A percentile compares a stretch with the other conserved stretches of the same genome.
phyloP scores from a whole-genome alignment of 2,329 filamentous ascomycete genomes.

The Furcasterigmium sp. region DNA sequence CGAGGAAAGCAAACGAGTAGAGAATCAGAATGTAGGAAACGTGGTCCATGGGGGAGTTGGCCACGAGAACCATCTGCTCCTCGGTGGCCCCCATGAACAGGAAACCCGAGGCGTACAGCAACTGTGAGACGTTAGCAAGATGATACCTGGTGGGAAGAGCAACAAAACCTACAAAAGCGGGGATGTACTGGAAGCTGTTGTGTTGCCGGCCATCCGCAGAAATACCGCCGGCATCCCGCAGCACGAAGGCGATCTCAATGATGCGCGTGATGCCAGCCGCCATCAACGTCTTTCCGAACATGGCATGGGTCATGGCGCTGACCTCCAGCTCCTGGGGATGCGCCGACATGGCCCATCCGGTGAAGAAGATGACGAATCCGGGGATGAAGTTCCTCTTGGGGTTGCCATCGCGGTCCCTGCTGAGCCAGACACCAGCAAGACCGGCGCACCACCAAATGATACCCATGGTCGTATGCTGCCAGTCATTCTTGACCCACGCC shows the following conservation, averaged over 20 bases:
- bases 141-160: neutral
- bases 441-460: conserved; percentile 97
- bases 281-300: conserved; percentile 97
- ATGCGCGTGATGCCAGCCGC: conserved; percentile 77
- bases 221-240: conserved; percentile 64
- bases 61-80: conserved; percentile 83
- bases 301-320: conserved; percentile 79
- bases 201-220: conserved; percentile 63
- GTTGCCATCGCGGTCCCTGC: conserved; percentile 72
- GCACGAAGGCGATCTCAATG: conserved; percentile 84
- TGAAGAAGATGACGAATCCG: conserved; percentile 83
- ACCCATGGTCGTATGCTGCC: conserved; percentile 99
- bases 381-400: conserved; percentile 93
- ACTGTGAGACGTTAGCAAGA: conserved; percentile 38
- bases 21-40: conserved; percentile 90
- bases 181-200: conserved; percentile 55
- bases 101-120: conserved; percentile 88
- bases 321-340: conserved; percentile 82
- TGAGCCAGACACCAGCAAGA: conserved; percentile 87
- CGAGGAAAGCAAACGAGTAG: conserved; percentile 81
- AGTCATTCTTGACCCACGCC: conserved; percentile 85
- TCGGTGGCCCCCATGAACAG: conserved; percentile 97
- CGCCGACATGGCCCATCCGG: conserved; percentile 91
- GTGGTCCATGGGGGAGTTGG: conserved; percentile 71
- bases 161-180: conserved; percentile 46